These are phyloP conservation scores for Neolentinus lepideus DNA, from an alignment of 1,284 basidiomycete genomes.

Conservation along the genomic window DNA sequence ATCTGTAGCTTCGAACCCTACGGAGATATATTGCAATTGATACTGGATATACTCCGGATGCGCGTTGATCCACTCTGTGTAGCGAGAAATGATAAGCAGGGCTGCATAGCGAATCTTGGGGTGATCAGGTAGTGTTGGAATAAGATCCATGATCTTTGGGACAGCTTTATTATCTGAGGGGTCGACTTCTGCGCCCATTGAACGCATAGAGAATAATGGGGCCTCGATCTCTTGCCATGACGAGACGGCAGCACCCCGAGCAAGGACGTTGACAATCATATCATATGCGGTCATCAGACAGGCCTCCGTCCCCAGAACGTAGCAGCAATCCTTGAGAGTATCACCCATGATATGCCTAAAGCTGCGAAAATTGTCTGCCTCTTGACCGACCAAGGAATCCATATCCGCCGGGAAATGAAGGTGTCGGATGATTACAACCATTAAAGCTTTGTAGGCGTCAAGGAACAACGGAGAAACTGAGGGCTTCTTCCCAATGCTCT, in stretches of 20 bases:
- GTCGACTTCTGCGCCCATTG: conserved; percentile 96
- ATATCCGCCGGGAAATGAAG: conserved; percentile 85
- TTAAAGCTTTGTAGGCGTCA: conserved; percentile 79
- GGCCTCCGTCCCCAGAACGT: conserved; percentile 82
- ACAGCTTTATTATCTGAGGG: conserved; percentile 78
- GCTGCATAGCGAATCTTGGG: conserved; percentile 94
- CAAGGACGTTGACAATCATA: conserved; percentile 71
- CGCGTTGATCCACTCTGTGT: conserved; percentile 93
- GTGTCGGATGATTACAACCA: conserved; percentile 86
- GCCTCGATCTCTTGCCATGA: conserved; percentile 98
- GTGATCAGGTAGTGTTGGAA: conserved; percentile 87
- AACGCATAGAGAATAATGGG: conserved; percentile 95
- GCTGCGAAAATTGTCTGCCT: conserved; percentile 88
- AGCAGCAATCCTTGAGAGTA: conserved; percentile 98
- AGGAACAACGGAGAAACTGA: conserved; percentile 65
- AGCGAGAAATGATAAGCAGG: conserved; percentile 90
- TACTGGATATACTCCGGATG: conserved; percentile 86
- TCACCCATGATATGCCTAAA: conserved; percentile 99
- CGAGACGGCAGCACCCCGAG: conserved; percentile 38
- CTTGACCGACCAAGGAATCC: conserved; percentile 66
- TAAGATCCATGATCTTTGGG: conserved; percentile 92
- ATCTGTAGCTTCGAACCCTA: conserved; percentile 82
- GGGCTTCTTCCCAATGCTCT: conserved; percentile 71
- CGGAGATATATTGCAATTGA: conserved; percentile 88
- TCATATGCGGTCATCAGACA: conserved; percentile 83